phyloP scores from a whole-genome alignment of 768 basidiomycete genomes.

The Naganishia kalamii region DNA sequence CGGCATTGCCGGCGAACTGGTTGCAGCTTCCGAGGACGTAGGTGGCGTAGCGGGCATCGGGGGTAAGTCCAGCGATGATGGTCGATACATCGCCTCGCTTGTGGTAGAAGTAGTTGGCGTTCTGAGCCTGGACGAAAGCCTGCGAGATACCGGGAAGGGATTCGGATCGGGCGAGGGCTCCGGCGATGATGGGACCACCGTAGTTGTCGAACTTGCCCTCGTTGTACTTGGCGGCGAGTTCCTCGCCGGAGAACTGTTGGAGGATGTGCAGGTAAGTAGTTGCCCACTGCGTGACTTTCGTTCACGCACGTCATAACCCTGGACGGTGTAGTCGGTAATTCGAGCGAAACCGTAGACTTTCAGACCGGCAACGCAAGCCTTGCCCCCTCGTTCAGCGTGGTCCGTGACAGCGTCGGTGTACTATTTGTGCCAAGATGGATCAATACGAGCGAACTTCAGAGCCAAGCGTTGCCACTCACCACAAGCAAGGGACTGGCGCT shows the following conservation, averaged over 20 bases:
- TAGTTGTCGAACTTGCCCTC: slow-evolving; percentile 11
- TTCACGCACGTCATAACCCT: not conserved
- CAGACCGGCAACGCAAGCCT: not conserved
- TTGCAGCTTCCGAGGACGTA: not conserved
- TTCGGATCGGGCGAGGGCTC: not conserved
- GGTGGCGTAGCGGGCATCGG: not conserved
- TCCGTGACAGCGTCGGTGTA: not conserved
- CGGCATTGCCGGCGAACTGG: not conserved
- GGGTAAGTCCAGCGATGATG: not conserved
- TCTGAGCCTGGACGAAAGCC: not conserved
- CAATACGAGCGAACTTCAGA: too few species aligned
- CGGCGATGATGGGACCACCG: slow-evolving; percentile 3
- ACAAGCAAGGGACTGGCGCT: not conserved
- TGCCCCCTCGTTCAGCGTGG: not conserved
- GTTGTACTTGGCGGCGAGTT: not conserved
- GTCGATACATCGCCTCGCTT: not conserved
- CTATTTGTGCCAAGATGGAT: too few species aligned
- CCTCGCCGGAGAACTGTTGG: not conserved
- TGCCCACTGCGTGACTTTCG: not conserved
- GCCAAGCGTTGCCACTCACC: not conserved
- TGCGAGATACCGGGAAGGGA: not conserved
- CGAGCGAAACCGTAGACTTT: slow-evolving; percentile 6
- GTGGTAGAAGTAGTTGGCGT: slow-evolving; percentile 12
- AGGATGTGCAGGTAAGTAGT: not conserved
- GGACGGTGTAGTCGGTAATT: slow-evolving; percentile 3